These are phyloP conservation scores for Rhododendron simsii DNA, from an alignment of 148 eudicot species.

Conservation along the genomic window DNA sequence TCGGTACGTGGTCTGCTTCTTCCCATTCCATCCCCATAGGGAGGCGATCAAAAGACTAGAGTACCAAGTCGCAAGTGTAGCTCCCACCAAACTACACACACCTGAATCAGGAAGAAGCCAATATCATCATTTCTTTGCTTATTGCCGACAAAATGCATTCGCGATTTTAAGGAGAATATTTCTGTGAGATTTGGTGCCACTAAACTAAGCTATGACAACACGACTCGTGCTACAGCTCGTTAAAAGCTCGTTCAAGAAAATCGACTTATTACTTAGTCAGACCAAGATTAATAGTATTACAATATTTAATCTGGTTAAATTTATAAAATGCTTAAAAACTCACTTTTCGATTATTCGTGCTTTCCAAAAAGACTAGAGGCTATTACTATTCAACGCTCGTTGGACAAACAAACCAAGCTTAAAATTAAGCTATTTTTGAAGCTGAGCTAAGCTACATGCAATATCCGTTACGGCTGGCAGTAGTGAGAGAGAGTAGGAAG, in stretches of 20 bases:
- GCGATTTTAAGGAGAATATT: neutral
- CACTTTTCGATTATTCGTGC: neutral
- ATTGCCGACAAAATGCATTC: neutral
- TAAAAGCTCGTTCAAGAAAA: neutral
- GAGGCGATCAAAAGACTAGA: conserved; percentile 40
- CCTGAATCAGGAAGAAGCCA: conserved; percentile 15
- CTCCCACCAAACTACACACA: conserved; percentile 36
- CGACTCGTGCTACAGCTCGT: neutral
- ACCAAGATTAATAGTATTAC: neutral
- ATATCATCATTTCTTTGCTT: neutral
- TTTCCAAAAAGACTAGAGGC: neutral
- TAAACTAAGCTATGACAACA: neutral
- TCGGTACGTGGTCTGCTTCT: conserved; percentile 36
- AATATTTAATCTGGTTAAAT: neutral
- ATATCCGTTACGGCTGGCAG: neutral
- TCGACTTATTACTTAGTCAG: neutral
- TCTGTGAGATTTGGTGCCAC: neutral
- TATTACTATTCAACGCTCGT: neutral
- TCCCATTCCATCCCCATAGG: conserved; percentile 44
- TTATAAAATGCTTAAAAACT: neutral
- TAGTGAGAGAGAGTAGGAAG: neutral
- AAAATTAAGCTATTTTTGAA: neutral
- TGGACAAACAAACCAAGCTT: neutral
- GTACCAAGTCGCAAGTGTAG: conserved; percentile 40
- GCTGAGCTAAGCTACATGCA: neutral